These are phyloP conservation scores for Puccinia coronata DNA, from an alignment of 1,284 basidiomycete species.

Conservation along the genomic window DNA sequence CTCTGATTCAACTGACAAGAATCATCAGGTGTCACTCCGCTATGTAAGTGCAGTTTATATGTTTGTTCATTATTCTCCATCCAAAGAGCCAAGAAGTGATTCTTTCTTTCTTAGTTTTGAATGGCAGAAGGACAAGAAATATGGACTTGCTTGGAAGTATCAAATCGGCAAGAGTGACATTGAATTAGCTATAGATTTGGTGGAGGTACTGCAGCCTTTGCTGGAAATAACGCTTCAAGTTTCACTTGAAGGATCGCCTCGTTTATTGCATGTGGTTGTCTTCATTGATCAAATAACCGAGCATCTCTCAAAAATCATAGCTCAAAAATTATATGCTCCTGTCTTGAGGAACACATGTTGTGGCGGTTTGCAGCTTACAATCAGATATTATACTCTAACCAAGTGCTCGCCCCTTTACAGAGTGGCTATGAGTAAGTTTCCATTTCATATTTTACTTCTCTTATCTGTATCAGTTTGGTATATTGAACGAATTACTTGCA, in stretches of 20 bases:
- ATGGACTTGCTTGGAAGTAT: neutral
- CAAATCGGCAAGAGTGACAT: neutral
- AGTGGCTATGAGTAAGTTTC: neutral
- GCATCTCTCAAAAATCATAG: neutral
- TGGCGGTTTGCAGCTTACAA: neutral
- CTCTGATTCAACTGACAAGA: too few species aligned
- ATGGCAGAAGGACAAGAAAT: neutral
- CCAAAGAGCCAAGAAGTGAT: too few species aligned
- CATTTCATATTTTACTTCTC: neutral
- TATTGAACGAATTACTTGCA: too few species aligned
- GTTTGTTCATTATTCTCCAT: too few species aligned
- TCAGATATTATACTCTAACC: neutral
- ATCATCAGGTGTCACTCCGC: too few species aligned
- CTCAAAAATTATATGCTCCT: neutral
- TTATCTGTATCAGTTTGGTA: neutral
- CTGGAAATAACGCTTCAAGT: neutral
- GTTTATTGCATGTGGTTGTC: neutral
- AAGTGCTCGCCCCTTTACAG: neutral
- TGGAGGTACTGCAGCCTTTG: neutral
- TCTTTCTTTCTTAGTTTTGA: too few species aligned
- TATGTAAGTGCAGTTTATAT: too few species aligned
- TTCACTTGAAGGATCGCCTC: neutral
- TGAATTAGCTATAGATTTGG: neutral
- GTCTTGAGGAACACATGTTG: neutral
- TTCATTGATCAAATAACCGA: neutral